A percentile compares a stretch with the other conserved stretches of the same genome.
Evolutionary conservation across 495 filamentous ascomycete species (phyloP).

Genomic region (Lichenothelia convexa): DNA sequence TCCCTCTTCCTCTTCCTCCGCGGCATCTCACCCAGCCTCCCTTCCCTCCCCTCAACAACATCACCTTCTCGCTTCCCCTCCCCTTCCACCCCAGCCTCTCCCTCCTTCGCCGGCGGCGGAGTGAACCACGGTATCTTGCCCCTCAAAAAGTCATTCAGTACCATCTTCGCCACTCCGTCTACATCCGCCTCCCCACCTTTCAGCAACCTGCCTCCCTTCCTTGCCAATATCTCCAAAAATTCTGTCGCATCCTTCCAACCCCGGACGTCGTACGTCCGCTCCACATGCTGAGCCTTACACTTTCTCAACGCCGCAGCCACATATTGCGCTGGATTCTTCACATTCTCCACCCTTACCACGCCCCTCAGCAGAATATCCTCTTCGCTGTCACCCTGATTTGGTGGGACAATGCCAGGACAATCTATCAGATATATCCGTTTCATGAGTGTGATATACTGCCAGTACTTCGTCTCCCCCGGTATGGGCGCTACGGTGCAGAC

Average conservation of each 20-base stretch:
- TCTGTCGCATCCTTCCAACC: constrained; percentile 51
- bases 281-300: constrained; percentile 71
- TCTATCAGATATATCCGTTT: constrained; percentile 94
- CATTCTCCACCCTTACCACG: constrained; percentile 84
- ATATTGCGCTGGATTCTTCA: constrained; percentile 89
- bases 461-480: constrained; percentile 89
- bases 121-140: constrained; percentile 96
- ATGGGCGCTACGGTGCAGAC: constrained; percentile 91
- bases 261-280: constrained; percentile 79
- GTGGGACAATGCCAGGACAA: constrained; percentile 89
- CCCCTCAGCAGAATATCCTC: constrained; percentile 84
- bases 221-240: constrained; percentile 71
- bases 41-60: constrained; percentile 37
- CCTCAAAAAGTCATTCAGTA: constrained; percentile 83
- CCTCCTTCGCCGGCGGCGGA: constrained; percentile 46
- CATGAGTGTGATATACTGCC: constrained; percentile 96
- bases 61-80: constrained; percentile 32
- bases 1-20: constrained; percentile 30
- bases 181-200: constrained; percentile 84
- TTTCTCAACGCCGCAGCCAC: constrained; percentile 63
- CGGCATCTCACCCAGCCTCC: constrained; percentile 49
- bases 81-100: constrained; percentile 24
- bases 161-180: constrained; percentile 87
- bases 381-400: constrained; percentile 59
- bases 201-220: constrained; percentile 70